Evolutionary conservation across 768 basidiomycete genomes (phyloP).

Genomic region (Tulasnella sp.): DNA sequence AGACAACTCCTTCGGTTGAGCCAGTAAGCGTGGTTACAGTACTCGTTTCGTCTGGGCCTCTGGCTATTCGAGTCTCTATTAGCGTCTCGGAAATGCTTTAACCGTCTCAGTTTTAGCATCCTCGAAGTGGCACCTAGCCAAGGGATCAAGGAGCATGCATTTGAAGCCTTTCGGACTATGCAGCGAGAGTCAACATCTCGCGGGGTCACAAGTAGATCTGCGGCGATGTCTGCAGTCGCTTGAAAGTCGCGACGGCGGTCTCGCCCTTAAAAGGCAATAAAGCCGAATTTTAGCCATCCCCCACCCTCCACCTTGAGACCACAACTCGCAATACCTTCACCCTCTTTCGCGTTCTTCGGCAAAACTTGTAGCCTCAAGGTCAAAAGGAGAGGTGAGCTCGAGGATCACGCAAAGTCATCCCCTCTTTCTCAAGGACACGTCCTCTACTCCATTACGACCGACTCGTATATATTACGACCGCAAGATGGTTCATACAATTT

Average conservation of each 20-base stretch:
- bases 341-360: neutral
- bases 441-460: neutral
- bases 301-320: neutral
- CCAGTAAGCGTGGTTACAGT: too few species aligned
- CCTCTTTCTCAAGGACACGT: neutral
- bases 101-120: too few species aligned
- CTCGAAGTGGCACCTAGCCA: too few species aligned
- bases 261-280: neutral
- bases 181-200: neutral
- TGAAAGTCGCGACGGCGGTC: neutral
- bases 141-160: neutral
- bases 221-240: neutral
- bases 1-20: too few species aligned
- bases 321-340: neutral
- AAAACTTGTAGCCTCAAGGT: neutral
- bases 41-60: too few species aligned
- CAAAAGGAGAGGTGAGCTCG: neutral
- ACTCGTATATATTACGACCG: neutral
- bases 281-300: neutral
- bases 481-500: conserved; percentile 18
- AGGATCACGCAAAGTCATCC: neutral
- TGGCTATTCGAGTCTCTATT: too few species aligned
- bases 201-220: neutral
- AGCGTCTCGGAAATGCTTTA: too few species aligned
- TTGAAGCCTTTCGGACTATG: neutral